Conservation (phyloP, 2,329 filamentous ascomycete species). For the Scopulariopsis brevicaulis region DNA sequence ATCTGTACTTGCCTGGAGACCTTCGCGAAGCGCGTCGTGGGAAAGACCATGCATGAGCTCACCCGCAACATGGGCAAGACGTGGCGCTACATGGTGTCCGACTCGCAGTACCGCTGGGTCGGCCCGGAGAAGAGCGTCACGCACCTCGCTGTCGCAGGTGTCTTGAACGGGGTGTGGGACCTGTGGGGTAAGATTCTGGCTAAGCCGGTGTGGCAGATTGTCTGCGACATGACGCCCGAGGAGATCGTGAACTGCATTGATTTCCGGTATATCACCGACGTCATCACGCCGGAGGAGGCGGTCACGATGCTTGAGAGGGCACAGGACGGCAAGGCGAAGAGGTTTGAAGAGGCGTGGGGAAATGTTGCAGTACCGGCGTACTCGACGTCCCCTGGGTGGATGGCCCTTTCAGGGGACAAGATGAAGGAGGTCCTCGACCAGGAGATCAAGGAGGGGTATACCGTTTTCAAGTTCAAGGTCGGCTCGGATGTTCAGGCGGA, state of each 20-base stretch:
- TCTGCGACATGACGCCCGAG: conserved; percentile 57
- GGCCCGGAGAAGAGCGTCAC: conserved; percentile 63
- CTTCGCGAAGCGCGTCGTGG: conserved; percentile 6
- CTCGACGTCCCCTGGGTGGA: conserved; percentile 57
- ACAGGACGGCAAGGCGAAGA: conserved; percentile 43
- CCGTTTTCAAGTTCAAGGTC: conserved; percentile 59
- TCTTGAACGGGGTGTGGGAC: conserved; percentile 62
- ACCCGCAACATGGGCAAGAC: conserved; percentile 51
- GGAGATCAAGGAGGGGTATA: conserved; percentile 48
- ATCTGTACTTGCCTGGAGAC: conserved; percentile 5
- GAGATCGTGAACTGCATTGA: conserved; percentile 58
- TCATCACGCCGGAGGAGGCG: conserved; percentile 55
- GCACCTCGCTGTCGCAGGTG: conserved; percentile 55
- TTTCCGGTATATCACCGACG: conserved; percentile 61
- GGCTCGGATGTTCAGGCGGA: conserved; percentile 48
- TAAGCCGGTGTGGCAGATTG: conserved; percentile 59
- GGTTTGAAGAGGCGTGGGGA: conserved; percentile 48
- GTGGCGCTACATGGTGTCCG: conserved; percentile 58
- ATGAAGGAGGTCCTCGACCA: conserved; percentile 49
- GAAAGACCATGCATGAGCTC: conserved; percentile 6
- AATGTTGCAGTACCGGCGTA: conserved; percentile 55
- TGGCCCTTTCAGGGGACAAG: conserved; percentile 57
- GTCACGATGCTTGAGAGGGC: conserved; percentile 45
- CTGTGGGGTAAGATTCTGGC: conserved; percentile 55
- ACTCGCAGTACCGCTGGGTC: conserved; percentile 60